phyloP scores from a whole-genome alignment of 1,284 basidiomycete genomes.

The Sphagnurus paluster region DNA sequence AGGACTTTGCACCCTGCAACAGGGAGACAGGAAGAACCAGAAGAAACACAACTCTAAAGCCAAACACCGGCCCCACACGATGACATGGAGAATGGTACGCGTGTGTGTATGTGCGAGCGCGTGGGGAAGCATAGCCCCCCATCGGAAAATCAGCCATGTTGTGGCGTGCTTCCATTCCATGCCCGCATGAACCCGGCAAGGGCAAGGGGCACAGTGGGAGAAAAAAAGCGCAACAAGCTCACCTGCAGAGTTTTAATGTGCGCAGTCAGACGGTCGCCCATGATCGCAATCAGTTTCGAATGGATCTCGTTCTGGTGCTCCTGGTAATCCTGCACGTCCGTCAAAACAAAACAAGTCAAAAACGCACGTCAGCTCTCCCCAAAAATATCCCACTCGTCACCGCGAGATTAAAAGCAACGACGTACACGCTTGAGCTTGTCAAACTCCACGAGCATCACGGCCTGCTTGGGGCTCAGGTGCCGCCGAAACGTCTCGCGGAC shows the following conservation, averaged over 20 bases:
- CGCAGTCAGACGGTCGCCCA: conserved; percentile 91
- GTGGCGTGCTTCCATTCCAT: conserved; percentile 4
- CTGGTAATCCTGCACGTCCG: conserved; percentile 79
- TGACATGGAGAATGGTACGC: too few relatives aligned
- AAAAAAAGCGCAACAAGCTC: conserved; percentile 22
- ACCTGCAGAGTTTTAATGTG: conserved; percentile 84
- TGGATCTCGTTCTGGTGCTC: conserved; percentile 99
- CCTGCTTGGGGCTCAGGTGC: conserved; percentile 90
- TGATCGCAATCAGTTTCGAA: conserved; percentile 95
- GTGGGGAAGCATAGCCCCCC: too few relatives aligned
- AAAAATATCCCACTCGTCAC: too few relatives aligned
- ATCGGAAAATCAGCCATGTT: too few relatives aligned
- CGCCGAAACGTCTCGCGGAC: conserved; percentile 92
- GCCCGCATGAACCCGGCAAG: not conserved
- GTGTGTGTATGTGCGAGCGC: conserved; percentile 2
- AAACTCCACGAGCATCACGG: conserved; percentile 96
- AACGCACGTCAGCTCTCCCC: too few relatives aligned
- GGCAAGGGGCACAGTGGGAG: too few relatives aligned
- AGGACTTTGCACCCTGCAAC: too few relatives aligned
- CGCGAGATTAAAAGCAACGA: conserved; percentile 13
- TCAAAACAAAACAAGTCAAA: too few relatives aligned
- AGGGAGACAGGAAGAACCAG: conserved; percentile 5
- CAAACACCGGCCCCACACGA: too few relatives aligned
- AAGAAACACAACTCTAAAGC: conserved; percentile 1
- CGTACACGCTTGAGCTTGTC: conserved; percentile 94